phyloP scores from a whole-genome alignment of 2,329 filamentous ascomycete genomes.

The Pyrenochaeta sp. region DNA sequence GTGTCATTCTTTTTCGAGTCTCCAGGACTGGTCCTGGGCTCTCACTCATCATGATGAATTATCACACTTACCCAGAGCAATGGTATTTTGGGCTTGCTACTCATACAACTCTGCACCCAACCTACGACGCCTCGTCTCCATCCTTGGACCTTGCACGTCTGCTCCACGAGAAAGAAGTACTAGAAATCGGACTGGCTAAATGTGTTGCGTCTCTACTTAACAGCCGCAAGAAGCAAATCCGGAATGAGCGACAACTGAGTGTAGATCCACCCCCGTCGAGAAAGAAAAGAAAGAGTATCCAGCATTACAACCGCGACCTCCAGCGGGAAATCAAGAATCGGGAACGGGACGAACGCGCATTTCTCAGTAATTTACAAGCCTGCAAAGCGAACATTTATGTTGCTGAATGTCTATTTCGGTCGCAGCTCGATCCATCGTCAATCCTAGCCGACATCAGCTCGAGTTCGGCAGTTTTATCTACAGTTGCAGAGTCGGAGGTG shows the following conservation, averaged over 20 bases:
- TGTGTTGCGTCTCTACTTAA: slow-evolving; percentile 41
- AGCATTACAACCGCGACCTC: slow-evolving; percentile 36
- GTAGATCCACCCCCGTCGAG: slow-evolving; percentile 16
- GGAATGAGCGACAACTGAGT: slow-evolving; percentile 28
- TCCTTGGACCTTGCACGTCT: slow-evolving; percentile 18
- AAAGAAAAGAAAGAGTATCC: slow-evolving; percentile 41
- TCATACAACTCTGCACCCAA: background rate
- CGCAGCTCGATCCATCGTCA: slow-evolving; percentile 12
- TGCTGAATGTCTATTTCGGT: slow-evolving; percentile 25
- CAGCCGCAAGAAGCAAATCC: slow-evolving; percentile 40
- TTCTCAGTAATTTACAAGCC: slow-evolving; percentile 40
- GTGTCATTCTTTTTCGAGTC: too few species aligned
- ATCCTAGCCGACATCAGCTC: slow-evolving; percentile 19
- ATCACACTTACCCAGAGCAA: too few species aligned
- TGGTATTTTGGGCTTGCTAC: background rate
- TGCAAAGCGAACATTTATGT: slow-evolving; percentile 42
- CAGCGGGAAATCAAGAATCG: slow-evolving; percentile 41
- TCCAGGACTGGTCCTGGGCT: too few species aligned
- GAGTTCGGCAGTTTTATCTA: slow-evolving; percentile 19
- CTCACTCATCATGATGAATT: too few species aligned
- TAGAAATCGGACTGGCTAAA: slow-evolving; percentile 39
- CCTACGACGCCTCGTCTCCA: background rate
- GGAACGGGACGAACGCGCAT: slow-evolving; percentile 39
- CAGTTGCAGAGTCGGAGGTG: slow-evolving; percentile 20
- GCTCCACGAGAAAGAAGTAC: slow-evolving; percentile 28